Base-by-base conservation (phyloP, 495 filamentous ascomycete species). In the Penicillium paradoxum region DNA sequence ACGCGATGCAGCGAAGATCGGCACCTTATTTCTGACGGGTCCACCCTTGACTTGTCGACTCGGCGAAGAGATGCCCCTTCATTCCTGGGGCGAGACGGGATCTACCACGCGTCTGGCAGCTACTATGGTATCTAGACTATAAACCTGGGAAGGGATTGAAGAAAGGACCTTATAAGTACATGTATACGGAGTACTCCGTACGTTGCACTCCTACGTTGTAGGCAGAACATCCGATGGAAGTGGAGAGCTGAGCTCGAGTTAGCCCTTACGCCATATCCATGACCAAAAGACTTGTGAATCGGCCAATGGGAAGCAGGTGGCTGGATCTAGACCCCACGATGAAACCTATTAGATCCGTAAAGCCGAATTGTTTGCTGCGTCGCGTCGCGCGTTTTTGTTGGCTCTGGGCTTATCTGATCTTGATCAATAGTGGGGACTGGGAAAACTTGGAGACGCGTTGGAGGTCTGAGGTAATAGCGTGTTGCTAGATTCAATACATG, bases 381-480 rank as follows among this genome's bases (percentile, higher is more conserved):
- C 65, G 63, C 63, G 63, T 59, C 54, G 59, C 57, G 59, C 42
- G 49, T 54, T 32, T 19, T 54, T 37, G 42, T 51, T 37, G 55
- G 43, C 36, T 47, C 29, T 36, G 41, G 43, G 51, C 54, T 66
- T 66, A 66, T 66, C 63, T 55, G 63, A 66, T 66, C 60, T 33
- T 63, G 55, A 60, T 59, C 45, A 42, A 58, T 43, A 49, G 59
- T 60, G 56, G 62, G 45, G 45, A 43, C 40, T 32, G 54, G 56
- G 57, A 52, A 58, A 56, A 55, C 36, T 51, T 49, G 34, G 42
- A 45, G 41, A 51, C 59, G 56, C 48, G 56, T 65, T n/a, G n/a
- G n/a, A 53, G 22, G 30, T 38, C 6, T n/a, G 15, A 27, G 38
- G 40, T 17, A 27, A 17, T 21, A 14, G 34, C 34, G 46, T 21